phyloP scores from a whole-genome alignment of 768 basidiomycete genomes.

The Mycena amicta region DNA sequence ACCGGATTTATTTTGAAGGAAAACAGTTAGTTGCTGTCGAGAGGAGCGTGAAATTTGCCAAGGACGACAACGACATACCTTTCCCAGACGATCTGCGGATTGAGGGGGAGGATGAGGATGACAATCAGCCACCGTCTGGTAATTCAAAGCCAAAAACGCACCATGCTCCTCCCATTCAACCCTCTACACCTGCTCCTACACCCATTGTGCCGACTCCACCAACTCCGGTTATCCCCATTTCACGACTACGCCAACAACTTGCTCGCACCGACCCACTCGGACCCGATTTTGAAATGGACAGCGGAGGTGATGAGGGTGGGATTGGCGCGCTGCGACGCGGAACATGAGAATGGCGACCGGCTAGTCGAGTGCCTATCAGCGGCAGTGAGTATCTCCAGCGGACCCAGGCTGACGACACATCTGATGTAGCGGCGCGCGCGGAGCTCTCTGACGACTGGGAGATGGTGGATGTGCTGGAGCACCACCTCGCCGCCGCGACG shows the following conservation, averaged over 20 bases:
- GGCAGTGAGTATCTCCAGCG: background rate
- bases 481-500: slow-evolving; percentile 18
- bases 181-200: background rate
- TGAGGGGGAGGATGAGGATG: slow-evolving; percentile 29
- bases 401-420: background rate
- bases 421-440: background rate
- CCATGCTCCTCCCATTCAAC: background rate
- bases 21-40: slow-evolving; percentile 28
- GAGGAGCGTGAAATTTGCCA: slow-evolving; percentile 25
- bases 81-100: slow-evolving; percentile 21
- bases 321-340: background rate
- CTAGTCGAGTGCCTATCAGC: background rate
- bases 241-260: background rate
- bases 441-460: slow-evolving; percentile 2
- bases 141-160: background rate
- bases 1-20: slow-evolving; percentile 30
- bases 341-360: background rate
- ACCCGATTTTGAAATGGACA: background rate
- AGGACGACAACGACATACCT: slow-evolving; percentile 20
- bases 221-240: background rate
- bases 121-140: background rate
- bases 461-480: slow-evolving; percentile 7
- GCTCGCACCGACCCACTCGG: background rate
- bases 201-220: background rate
- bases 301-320: background rate